phyloP scores from a whole-genome alignment of 2,329 filamentous ascomycete genomes.

The Colletotrichum horii region DNA sequence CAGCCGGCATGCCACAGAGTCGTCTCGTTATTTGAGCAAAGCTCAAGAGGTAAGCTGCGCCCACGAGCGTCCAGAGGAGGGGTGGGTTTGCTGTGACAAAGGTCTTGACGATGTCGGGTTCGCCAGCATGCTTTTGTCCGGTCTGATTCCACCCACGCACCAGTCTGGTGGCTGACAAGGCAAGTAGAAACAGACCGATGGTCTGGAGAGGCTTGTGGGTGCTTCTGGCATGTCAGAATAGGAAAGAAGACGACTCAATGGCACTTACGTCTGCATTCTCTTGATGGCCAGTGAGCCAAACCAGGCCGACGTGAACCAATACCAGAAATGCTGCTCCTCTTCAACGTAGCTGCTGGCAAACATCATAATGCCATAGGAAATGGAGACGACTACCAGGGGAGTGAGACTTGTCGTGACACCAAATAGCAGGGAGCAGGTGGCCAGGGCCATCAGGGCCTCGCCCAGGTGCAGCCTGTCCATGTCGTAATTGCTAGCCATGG shows the following conservation, averaged over 20 bases:
- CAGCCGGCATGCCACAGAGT: conserved; percentile 45
- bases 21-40: conserved; percentile 48
- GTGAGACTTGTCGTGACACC: conserved; percentile 28
- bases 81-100: conserved; percentile 69
- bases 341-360: conserved; percentile 98
- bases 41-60: conserved; percentile 70
- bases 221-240: not conserved
- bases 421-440: conserved; percentile 14
- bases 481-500: conserved; percentile 92
- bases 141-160: conserved; percentile 92
- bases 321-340: conserved; percentile 99
- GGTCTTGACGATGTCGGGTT: conserved; percentile 80
- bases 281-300: conserved; percentile 57
- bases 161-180: conserved; percentile 67
- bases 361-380: conserved; percentile 85
- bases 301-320: conserved; percentile 83
- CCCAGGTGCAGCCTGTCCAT: conserved; percentile 64
- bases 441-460: conserved; percentile 36
- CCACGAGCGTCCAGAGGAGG: conserved; percentile 77
- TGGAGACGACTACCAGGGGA: conserved; percentile 56
- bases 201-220: not conserved
- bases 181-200: conserved; percentile 39
- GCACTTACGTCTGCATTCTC: conserved; percentile 44
- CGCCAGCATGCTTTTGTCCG: conserved; percentile 93
- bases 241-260: too few relatives aligned